Percentiles rank a stretch among this genome's conserved stretches.
phyloP scores from a whole-genome alignment of 768 basidiomycete genomes.

The Kwoniella botswanensis region DNA sequence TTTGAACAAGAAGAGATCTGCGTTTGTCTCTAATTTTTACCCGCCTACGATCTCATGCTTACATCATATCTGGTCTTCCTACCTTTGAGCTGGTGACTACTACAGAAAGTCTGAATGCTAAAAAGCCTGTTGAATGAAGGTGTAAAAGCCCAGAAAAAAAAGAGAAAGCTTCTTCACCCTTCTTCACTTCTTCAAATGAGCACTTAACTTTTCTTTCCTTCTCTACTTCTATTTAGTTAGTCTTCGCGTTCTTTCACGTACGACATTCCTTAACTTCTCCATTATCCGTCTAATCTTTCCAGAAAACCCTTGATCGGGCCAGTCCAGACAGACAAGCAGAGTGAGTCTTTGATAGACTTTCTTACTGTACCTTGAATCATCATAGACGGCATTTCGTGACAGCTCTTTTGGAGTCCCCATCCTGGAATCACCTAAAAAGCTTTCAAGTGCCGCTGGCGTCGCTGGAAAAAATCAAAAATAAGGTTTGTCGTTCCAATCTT shows the following conservation, averaged over 20 bases:
- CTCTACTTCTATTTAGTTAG: too few species aligned
- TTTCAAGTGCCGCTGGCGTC: constrained; percentile 23
- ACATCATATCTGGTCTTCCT: not conserved
- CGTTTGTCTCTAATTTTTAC: not conserved
- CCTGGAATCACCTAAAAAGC: not conserved
- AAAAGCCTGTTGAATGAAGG: not conserved
- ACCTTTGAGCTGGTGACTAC: not conserved
- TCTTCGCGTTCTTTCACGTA: constrained; percentile 3
- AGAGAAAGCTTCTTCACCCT: not conserved
- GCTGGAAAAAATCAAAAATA: not conserved
- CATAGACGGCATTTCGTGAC: not conserved
- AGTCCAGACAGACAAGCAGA: not conserved
- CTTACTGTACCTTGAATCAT: not conserved
- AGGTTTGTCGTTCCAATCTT: constrained; percentile 24
- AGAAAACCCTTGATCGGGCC: constrained; percentile 13
- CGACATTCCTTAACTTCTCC: not conserved
- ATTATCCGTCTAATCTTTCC: not conserved
- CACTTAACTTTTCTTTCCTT: not conserved
- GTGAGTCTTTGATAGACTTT: constrained; percentile 18
- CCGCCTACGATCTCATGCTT: not conserved
- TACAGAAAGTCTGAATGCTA: not conserved
- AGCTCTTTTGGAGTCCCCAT: constrained; percentile 13
- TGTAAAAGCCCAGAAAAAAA: not conserved
- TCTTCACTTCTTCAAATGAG: not conserved
- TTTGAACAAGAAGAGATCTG: not conserved